Percentiles rank a stretch among this genome's conserved stretches.
phyloP scores from a whole-genome alignment of 495 filamentous ascomycete species.

The Trichoderma gamsii region DNA sequence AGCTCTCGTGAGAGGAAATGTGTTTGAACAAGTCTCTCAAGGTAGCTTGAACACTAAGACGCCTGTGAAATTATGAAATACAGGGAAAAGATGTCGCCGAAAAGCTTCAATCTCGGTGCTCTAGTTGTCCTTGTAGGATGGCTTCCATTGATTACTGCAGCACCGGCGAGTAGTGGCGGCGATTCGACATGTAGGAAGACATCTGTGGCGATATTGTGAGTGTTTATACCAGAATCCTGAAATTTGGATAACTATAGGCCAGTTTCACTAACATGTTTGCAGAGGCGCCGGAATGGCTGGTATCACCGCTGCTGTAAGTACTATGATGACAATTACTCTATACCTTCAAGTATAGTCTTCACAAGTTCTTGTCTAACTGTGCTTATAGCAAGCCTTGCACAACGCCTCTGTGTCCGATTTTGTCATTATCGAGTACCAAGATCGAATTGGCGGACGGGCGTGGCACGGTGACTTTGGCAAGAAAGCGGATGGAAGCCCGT shows the following conservation, averaged over 20 bases:
- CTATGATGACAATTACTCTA: not conserved
- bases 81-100: not conserved
- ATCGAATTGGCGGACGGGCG: conserved; percentile 58
- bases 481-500: conserved; percentile 45
- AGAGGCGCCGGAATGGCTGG: conserved; percentile 57
- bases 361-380: too few relatives aligned
- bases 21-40: not conserved
- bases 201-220: conserved; percentile 2
- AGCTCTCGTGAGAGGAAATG: not conserved
- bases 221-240: not conserved
- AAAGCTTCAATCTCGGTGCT: not conserved
- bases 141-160: not conserved
- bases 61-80: not conserved
- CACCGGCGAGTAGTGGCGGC: not conserved
- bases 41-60: not conserved
- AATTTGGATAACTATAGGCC: not conserved
- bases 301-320: conserved; percentile 54
- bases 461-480: conserved; percentile 53
- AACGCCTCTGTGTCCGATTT: conserved; percentile 64
- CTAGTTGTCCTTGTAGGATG: not conserved
- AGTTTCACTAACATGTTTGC: not conserved
- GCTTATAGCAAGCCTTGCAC: conserved; percentile 46
- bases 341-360: too few relatives aligned
- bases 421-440: conserved; percentile 61
- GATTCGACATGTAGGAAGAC: not conserved